Base-by-base conservation (phyloP, 371 early-diverging fungal species). In the Circinella umbellata region DNA sequence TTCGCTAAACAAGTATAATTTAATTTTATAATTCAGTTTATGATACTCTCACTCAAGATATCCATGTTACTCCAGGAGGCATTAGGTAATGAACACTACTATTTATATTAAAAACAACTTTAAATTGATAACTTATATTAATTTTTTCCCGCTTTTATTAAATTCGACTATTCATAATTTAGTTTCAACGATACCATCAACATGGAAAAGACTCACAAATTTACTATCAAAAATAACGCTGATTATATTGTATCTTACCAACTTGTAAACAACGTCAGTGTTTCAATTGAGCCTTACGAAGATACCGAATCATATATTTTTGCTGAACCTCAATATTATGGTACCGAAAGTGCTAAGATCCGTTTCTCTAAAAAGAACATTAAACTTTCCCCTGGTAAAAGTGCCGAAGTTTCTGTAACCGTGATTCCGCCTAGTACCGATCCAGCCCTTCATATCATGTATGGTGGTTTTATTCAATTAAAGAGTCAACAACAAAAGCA, bases 121-220 rank as follows among this genome's bases (percentile, higher is more conserved):
- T 27, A 2, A 27, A 27, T 27, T 27, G 2, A 27, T 27, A 27
- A 27, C 27, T 27, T 27, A 27, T 27, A 27, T 27, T 0, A 27
- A 27, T 27, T 27, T 27, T 27, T 27, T 27, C 2, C 2, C 27
- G 27, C 27, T 27, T 27, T 27, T 27, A 27, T 27, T 27, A 27
- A 0, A 27, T 27, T 27, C 2, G 35, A 72, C 79, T 35, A 78
- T 83, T 6, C 64, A 79, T n/a, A 76, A 92, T 60, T 57, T 73
- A 83, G 88, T 48, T 80, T 94, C 68, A 90, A 93, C 70, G 89
- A 90, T 73, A 85, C 89, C 35, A 57, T 68, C 20, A 71, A 74
- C 55, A 71, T 79, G 37, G 72, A 77, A 55, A 70, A 76, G 69
- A 74, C 69, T 4, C 80, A 83, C 69, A 78, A 72, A 14, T 53